phyloP scores from a whole-genome alignment of 176 grass and related monocot genomes.

The Oryza australiensis region DNA sequence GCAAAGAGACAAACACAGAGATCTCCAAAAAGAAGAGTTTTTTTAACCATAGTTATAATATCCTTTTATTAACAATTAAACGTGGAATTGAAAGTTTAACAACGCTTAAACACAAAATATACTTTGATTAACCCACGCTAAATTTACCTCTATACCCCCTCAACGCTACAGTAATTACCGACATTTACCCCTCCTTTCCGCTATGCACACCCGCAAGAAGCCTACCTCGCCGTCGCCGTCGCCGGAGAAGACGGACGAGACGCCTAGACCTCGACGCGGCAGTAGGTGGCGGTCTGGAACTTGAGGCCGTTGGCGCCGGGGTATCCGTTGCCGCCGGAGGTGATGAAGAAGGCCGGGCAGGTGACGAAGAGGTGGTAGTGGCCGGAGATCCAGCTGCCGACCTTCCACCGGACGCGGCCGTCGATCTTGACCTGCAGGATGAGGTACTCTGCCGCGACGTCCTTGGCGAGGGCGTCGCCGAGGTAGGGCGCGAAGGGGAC shows the following conservation, averaged over 20 bases:
- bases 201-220: background rate
- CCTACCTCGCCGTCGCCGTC: slow-evolving; percentile 15
- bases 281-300: slow-evolving; percentile 62
- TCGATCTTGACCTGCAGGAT: slow-evolving; percentile 65
- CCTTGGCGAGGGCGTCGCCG: slow-evolving; percentile 35
- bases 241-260: slow-evolving; percentile 6
- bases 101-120: background rate
- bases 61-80: slow-evolving; percentile 29
- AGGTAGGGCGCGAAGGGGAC: slow-evolving; percentile 75
- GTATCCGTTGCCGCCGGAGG: background rate
- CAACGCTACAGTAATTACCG: slow-evolving; percentile 12
- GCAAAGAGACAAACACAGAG: background rate
- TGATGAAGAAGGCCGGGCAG: slow-evolving; percentile 63
- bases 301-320: slow-evolving; percentile 33
- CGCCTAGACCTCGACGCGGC: slow-evolving; percentile 57
- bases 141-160: slow-evolving; percentile 18
- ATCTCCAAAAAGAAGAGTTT: slow-evolving; percentile 5
- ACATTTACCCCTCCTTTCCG: background rate
- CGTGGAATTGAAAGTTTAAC: slow-evolving; percentile 14
- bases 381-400: slow-evolving; percentile 60
- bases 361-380: slow-evolving; percentile 70
- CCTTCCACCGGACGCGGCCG: slow-evolving; percentile 75
- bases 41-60: background rate
- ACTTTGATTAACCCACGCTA: background rate
- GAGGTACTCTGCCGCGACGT: slow-evolving; percentile 43